Evolutionary conservation across 768 basidiomycete genomes (phyloP), one percentile per base, ranked within the genome.

Genomic region (Cystoderma amianthinum): DNA sequence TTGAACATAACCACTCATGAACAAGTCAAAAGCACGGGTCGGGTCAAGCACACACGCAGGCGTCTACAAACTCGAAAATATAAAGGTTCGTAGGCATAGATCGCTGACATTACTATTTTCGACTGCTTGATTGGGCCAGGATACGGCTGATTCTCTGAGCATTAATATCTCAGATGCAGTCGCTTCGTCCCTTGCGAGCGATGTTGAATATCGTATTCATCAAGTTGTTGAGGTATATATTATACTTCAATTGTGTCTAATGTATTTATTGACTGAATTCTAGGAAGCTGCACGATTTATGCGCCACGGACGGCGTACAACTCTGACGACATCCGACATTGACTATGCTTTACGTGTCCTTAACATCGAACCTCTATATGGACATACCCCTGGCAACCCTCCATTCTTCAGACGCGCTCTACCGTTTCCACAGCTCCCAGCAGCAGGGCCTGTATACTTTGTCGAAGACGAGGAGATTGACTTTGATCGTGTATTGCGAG

Each of bases 381-480:
- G 86, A 21, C 90, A 85, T 66, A 77, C 76, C 7, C 69, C 84
- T 0, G 69, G 77, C 50, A 78, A 80, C 50, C 74, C 79, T 9
- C 71, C 77, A 0, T 62, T 72, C 2, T 88, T 78, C 67, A 78
- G 77, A 52, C 66, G 73, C 41, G 72, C 75, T 35, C 72, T 76
- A 18, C 71, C 78, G 37, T 76, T 72, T 47, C 67, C 73, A 7
- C 63, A 75, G 47, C 44, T 64, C 33, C 64, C 68, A 7, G 59
- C 71, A 3, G 75, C 78, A 4, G 86, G 85, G 1, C 65, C 86
- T 2, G 85, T 98, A 3, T 97, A 91, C 64, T 92, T 91, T 53
- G 80, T 95, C 13, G 91, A 96, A 45, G 96, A 99, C 56, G 93
- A 97, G 51, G 96, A 98, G 61, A 85, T 99, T 36, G 96, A 98